Base-by-base conservation (phyloP, 306 rosid species). In the Cajanus cajan region DNA sequence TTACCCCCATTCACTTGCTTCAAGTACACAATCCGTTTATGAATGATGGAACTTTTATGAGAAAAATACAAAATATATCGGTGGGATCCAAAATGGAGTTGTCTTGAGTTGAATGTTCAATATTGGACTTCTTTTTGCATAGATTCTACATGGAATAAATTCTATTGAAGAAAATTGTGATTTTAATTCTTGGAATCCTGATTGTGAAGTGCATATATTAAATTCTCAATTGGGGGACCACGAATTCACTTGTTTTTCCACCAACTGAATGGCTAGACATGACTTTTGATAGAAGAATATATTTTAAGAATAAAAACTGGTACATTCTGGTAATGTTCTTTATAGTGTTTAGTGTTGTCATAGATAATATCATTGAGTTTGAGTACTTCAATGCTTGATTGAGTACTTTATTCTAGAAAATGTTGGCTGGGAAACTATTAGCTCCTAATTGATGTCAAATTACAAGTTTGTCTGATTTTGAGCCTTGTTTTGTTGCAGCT, bases 401-500 rank as follows among this genome's bases (percentile, higher is more conserved):
- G 6, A 80, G 61, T 74, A 44, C 40, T 73, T 74, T 66, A 43
- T 64, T 71, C 41, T 43, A 65, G n/a, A 76, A 36, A 31, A 51
- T 51, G 11, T 67, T 59, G 24, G 58, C 71, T 67, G 43, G 70
- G 55, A 50, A 40, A 57, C 24, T 52, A 18, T 24, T 62, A 68
- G 51, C 64, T 79, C 68, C 75, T 59, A 44, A 70, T 18, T 33
- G 22, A 48, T 79, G 57, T 33, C 67, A 37, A 15, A 34, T 71
- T 45, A 64, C 52, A 58, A 15, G 63, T 47, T 67, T 43, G 78
- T 76, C 84, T 89, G 77, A 87, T 76, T 86, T 59, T 71, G 68
- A 45, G 50, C 70, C 88, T 77, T 78, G 62, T 76, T 82, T 90
- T 54, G 8, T 78, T 82, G 88, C 94, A 96, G 99, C 82, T 86